Conservation (phyloP, 192 early-diverging fungal species). For the Coemansia sp. region DNA sequence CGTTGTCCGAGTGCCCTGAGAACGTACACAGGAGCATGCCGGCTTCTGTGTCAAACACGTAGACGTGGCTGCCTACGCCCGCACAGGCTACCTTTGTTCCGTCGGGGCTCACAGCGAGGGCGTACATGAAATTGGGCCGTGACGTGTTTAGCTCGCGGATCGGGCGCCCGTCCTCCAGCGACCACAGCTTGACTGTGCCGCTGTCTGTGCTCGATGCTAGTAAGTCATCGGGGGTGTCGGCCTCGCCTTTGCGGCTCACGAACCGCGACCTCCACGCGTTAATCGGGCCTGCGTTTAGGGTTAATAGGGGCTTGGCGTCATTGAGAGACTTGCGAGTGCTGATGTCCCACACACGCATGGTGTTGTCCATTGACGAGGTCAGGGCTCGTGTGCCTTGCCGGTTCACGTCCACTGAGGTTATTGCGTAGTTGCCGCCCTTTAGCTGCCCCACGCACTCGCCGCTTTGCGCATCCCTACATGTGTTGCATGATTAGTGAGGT, state of each 20-base stretch:
- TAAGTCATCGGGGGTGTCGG: not conserved
- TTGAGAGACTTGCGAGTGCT: not conserved
- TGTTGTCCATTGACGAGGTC: slow-evolving; percentile 54
- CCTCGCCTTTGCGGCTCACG: slow-evolving; percentile 9
- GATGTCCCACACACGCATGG: slow-evolving; percentile 44
- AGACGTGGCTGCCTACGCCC: slow-evolving; percentile 33
- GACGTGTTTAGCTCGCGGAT: slow-evolving; percentile 49
- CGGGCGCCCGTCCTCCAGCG: slow-evolving; percentile 11
- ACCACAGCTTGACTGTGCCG: slow-evolving; percentile 46
- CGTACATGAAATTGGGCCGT: slow-evolving; percentile 39
- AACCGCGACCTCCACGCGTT: slow-evolving; percentile 50
- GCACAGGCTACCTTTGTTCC: slow-evolving; percentile 39
- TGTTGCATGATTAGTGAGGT: not conserved
- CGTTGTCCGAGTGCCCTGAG: slow-evolving; percentile 46
- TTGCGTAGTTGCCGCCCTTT: slow-evolving; percentile 38
- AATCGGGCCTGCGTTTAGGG: slow-evolving; percentile 34
- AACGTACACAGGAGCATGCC: slow-evolving; percentile 38
- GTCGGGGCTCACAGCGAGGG: slow-evolving; percentile 44
- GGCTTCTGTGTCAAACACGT: slow-evolving; percentile 38
- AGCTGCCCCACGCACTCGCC: slow-evolving; percentile 28
- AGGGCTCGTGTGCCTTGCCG: slow-evolving; percentile 32
- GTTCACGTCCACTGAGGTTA: slow-evolving; percentile 48
- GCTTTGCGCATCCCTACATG: slow-evolving; percentile 23
- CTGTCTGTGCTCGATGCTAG: slow-evolving; percentile 40
- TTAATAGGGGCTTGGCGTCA: slow-evolving; percentile 10